Evolutionary conservation across 2,329 filamentous ascomycete species (phyloP).

Genomic region (Achaetomium macrosporum): DNA sequence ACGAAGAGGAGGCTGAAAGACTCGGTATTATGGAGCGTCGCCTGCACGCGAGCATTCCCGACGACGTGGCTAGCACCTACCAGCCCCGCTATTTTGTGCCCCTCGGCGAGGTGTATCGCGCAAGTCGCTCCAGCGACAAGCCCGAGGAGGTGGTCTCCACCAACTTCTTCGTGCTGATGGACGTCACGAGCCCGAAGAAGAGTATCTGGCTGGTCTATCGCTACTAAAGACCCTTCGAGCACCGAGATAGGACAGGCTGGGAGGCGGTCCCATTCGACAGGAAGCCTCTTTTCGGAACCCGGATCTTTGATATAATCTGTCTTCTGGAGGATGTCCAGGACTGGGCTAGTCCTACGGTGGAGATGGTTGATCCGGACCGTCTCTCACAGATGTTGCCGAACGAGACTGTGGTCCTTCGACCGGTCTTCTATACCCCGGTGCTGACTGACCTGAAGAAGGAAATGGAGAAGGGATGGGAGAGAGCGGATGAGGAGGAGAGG

Average conservation of each 20-base stretch:
- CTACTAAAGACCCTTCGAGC: background rate
- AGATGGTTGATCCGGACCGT: background rate
- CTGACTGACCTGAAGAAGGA: background rate
- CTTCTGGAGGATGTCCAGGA: background rate
- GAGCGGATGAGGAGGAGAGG: background rate
- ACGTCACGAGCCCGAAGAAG: slow-evolving; percentile 1
- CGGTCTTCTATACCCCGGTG: background rate
- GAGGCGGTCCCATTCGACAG: background rate
- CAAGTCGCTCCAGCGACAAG: background rate
- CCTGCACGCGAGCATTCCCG: background rate
- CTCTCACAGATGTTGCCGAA: background rate
- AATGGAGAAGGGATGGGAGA: background rate
- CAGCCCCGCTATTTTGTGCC: background rate
- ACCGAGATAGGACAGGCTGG: background rate
- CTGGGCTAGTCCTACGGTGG: background rate
- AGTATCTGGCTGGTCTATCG: slow-evolving; percentile 7
- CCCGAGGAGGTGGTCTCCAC: background rate
- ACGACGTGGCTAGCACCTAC: background rate
- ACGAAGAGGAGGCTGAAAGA: background rate
- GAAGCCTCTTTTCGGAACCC: background rate
- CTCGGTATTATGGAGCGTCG: background rate
- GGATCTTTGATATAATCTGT: background rate
- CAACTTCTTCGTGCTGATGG: slow-evolving; percentile 8
- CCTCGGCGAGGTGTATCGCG: slow-evolving; percentile 3
- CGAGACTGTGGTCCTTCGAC: background rate